Conservation (phyloP, 495 filamentous ascomycete species). For the Geoglossum glabrum region DNA sequence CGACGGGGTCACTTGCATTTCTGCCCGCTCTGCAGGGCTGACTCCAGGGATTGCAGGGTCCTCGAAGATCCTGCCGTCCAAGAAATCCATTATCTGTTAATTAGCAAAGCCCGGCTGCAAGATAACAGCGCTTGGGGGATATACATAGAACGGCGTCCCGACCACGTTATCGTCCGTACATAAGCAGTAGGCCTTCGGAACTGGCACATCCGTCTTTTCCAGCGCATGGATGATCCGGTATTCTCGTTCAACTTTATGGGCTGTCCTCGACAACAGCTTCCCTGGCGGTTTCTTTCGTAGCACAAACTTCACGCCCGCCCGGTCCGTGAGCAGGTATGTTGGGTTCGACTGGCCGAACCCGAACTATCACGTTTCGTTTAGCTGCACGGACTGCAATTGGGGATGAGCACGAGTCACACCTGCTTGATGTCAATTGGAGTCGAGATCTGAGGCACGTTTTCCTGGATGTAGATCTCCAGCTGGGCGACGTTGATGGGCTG, state of each 20-base stretch:
- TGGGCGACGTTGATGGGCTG: conserved; percentile 68
- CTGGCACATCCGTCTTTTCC: conserved; percentile 56
- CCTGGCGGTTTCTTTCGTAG: conserved; percentile 93
- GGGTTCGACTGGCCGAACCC: conserved; percentile 95
- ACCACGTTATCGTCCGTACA: conserved; percentile 64
- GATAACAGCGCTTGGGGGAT: not conserved
- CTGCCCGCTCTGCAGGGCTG: conserved; percentile 40
- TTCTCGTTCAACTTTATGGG: conserved; percentile 90
- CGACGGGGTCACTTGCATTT: conserved; percentile 31
- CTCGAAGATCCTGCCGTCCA: conserved; percentile 81
- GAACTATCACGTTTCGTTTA: conserved; percentile 35
- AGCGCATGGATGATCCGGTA: conserved; percentile 78
- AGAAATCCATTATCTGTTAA: conserved; percentile 59
- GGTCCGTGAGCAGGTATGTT: conserved; percentile 68
- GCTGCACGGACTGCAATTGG: not conserved
- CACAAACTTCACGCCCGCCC: conserved; percentile 49
- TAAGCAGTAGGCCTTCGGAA: conserved; percentile 65
- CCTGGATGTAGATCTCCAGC: conserved; percentile 56
- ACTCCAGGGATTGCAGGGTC: conserved; percentile 69
- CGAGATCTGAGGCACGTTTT: conserved; percentile 59
- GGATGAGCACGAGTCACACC: conserved; percentile 25
- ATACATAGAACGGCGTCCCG: conserved; percentile 68
- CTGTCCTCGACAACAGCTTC: conserved; percentile 73
- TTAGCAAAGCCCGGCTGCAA: not conserved
- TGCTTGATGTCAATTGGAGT: conserved; percentile 73